Evolutionary conservation across 306 rosid species (phyloP).

Genomic region (Citrullus colocynthis): DNA sequence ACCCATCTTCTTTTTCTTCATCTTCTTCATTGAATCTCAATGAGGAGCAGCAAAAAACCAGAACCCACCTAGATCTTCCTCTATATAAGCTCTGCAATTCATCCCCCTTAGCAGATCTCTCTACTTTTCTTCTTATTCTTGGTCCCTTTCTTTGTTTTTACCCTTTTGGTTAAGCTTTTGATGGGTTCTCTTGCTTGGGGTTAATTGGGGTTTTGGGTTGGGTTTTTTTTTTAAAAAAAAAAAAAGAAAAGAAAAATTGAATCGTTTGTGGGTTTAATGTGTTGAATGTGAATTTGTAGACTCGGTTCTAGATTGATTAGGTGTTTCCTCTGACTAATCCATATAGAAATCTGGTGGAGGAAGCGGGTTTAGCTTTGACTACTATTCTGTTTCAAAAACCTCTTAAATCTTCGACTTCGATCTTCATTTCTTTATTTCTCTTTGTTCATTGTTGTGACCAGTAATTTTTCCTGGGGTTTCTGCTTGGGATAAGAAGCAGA

Average conservation of each 20-base stretch:
- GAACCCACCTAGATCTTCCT: neutral
- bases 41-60: neutral
- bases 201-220: neutral
- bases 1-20: neutral
- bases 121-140: neutral
- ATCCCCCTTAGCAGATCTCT: neutral
- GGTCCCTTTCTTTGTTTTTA: neutral
- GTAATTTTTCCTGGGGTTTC: neutral
- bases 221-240: too few species aligned
- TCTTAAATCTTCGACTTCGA: neutral
- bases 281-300: neutral
- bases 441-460: neutral
- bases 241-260: neutral
- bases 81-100: neutral
- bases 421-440: neutral
- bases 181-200: neutral
- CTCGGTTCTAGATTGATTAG: neutral
- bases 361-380: slow-evolving; percentile 2
- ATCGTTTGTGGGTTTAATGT: neutral
- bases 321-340: neutral
- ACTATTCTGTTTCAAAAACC: neutral
- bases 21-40: neutral
- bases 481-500: neutral
- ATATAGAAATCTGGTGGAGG: neutral
- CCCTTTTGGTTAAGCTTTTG: neutral